phyloP scores from a whole-genome alignment of 2,329 filamentous ascomycete species.

The Colletotrichum lentis region DNA sequence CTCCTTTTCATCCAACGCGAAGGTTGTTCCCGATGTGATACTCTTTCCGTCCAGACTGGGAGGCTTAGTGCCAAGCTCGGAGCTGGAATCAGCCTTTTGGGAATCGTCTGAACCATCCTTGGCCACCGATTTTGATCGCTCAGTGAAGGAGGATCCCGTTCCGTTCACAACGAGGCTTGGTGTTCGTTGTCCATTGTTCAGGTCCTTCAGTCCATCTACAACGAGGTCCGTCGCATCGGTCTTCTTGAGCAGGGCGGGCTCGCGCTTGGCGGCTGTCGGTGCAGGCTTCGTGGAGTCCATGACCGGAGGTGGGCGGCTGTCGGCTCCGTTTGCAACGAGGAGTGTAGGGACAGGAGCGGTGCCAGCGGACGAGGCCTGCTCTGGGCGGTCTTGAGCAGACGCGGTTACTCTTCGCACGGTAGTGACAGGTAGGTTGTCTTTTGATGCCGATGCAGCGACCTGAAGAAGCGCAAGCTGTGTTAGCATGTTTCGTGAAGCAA shows the following conservation, averaged over 20 bases:
- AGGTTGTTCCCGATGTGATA: constrained; percentile 91
- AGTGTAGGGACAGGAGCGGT: constrained; percentile 1
- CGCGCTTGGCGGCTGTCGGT: constrained; percentile 10
- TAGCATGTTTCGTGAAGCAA: constrained; percentile 31
- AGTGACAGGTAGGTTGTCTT: constrained; percentile 47
- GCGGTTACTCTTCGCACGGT: constrained; percentile 43
- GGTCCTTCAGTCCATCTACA: constrained; percentile 44
- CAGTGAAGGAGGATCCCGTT: constrained; percentile 52
- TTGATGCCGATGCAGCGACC: constrained; percentile 60
- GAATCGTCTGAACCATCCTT: constrained; percentile 64
- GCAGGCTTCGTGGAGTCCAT: constrained; percentile 28
- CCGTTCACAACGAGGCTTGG: constrained; percentile 61
- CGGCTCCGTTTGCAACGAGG: constrained; percentile 19
- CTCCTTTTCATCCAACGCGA: constrained; percentile 96
- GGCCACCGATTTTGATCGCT: constrained; percentile 47
- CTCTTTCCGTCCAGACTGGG: constrained; percentile 94
- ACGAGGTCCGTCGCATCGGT: constrained; percentile 30
- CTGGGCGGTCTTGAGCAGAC: constrained; percentile 35
- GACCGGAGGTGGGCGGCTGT: constrained; percentile 4
- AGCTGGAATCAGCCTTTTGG: constrained; percentile 68
- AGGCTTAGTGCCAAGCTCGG: constrained; percentile 77
- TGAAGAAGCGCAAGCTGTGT: constrained; percentile 43
- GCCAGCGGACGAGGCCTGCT: constrained; percentile 6
- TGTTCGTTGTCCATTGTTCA: constrained; percentile 45
- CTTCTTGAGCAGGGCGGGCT: constrained; percentile 9